A percentile compares a stretch with the other conserved stretches of the same genome.
phyloP scores from a whole-genome alignment of 257 asterid genomes.

The Gynochthodes officinalis region DNA sequence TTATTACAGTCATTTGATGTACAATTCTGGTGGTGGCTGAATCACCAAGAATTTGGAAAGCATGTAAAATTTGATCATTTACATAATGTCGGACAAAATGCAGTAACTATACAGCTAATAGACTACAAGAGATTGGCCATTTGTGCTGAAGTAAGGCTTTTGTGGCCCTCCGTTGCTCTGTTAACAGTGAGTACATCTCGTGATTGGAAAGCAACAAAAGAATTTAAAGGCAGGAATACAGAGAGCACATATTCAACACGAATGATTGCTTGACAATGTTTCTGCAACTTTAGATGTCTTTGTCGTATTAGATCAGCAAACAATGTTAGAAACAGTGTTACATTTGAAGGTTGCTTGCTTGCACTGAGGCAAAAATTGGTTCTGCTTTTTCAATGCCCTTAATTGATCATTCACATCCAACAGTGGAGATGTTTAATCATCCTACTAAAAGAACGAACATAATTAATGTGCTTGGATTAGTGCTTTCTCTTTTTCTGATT shows the following conservation, averaged over 20 bases:
- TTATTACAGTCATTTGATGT: background rate
- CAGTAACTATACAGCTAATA: background rate
- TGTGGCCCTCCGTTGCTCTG: background rate
- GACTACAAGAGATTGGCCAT: background rate
- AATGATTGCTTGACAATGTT: conserved; percentile 1
- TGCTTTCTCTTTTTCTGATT: background rate
- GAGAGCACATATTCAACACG: background rate
- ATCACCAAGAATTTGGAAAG: background rate
- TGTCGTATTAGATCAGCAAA: conserved; percentile 11
- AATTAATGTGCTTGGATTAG: too few species aligned
- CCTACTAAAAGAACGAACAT: background rate
- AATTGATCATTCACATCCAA: background rate
- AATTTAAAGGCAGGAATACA: background rate
- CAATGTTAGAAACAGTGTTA: too few species aligned
- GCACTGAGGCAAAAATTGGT: background rate
- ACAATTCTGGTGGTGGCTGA: background rate
- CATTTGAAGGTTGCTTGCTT: background rate
- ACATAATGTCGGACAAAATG: background rate
- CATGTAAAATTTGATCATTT: background rate
- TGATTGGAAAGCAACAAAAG: background rate
- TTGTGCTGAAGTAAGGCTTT: background rate
- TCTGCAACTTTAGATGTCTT: conserved; percentile 1
- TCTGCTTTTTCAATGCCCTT: background rate
- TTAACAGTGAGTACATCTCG: background rate
- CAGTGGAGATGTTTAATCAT: background rate